Conservation (phyloP, 202 grass and related monocot species). For the Eragrostis tef region DNA sequence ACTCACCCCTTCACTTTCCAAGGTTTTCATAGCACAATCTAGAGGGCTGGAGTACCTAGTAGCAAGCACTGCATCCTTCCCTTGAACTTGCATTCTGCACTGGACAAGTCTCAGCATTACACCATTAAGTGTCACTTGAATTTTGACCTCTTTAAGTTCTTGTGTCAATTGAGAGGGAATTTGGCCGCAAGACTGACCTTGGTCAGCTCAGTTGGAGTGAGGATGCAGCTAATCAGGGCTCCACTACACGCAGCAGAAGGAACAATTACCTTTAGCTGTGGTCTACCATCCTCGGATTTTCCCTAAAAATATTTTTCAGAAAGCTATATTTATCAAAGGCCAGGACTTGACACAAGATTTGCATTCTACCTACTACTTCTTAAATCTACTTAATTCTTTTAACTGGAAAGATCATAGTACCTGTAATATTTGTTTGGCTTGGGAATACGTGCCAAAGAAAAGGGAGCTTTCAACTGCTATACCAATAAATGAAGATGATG, state of each 20-base stretch:
- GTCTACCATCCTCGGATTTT: slow-evolving; percentile 61
- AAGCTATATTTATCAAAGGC: slow-evolving; percentile 10
- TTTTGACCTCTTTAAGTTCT: slow-evolving; percentile 37
- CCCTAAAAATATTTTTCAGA: slow-evolving; percentile 56
- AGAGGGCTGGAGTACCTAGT: slow-evolving; percentile 72
- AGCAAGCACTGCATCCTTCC: slow-evolving; percentile 64
- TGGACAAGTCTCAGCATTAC: slow-evolving; percentile 70
- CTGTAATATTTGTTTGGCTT: slow-evolving; percentile 82
- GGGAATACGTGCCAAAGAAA: slow-evolving; percentile 88
- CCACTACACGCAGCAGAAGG: slow-evolving; percentile 81
- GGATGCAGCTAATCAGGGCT: slow-evolving; percentile 83
- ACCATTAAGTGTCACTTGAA: slow-evolving; percentile 58
- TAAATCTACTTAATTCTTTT: slow-evolving; percentile 19
- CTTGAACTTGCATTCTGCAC: slow-evolving; percentile 99
- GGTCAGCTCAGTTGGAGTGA: slow-evolving; percentile 83
- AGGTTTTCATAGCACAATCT: slow-evolving; percentile 83
- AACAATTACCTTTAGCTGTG: slow-evolving; percentile 77
- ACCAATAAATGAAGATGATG: slow-evolving; percentile 91
- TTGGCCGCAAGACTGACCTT: slow-evolving; percentile 59
- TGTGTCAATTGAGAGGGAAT: slow-evolving; percentile 27
- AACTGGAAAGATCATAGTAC: slow-evolving; percentile 50
- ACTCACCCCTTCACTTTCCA: slow-evolving; percentile 82
- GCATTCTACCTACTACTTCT: slow-evolving; percentile 12
- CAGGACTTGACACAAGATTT: slow-evolving; percentile 10
- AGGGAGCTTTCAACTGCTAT: slow-evolving; percentile 93